Base-by-base conservation (phyloP, 148 eudicot genomes). In the Polygonum aviculare region DNA sequence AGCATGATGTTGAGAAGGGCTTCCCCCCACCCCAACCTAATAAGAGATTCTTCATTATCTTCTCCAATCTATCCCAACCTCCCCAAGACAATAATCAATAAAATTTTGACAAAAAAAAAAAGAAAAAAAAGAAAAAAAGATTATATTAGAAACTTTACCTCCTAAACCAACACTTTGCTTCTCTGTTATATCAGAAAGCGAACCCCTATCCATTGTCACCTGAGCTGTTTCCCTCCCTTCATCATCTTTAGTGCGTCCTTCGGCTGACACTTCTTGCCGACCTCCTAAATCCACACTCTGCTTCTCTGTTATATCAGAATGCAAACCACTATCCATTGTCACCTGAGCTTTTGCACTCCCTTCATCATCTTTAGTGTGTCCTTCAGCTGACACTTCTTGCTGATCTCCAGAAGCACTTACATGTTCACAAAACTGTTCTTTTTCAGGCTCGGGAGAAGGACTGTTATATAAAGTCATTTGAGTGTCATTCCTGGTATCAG, bases 81-180 rank as follows among this genome's bases (percentile, higher is more conserved):
- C 26, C 19, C 10, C 31, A 5, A 55, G 5, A 55, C 10, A n/a
- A 55, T 5, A 19, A n/a, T 9, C 60, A 5, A 18, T 2, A 18
- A 62, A 26, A 62, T 12, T 62, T 65, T 33, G 19, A 12, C 36
- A 62, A 12, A 65, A 21, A 62, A 12, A 65, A 21, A 15, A 15
- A 12, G 44, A 65, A 8, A 65, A 36, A 35, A 65, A 65, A 36
- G 12, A 65, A n/a, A 65, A 35, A 4, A 1, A 33, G 19, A 38
- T 15, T 41, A 36, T 19, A 48, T 71, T 16, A 22, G 38, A 60
- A 21, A 38, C 59, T 51, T 41, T 87, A 91, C 89, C 91, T 86
- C 72, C 78, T 71, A 44, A 39, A 41, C 74, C 81, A 79, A 81
- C 62, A 60, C 21, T 36, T 49, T 44, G 78, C 49, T 41, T 80